Base-by-base conservation (phyloP, 495 filamentous ascomycete species). In the Tuber calosporum region DNA sequence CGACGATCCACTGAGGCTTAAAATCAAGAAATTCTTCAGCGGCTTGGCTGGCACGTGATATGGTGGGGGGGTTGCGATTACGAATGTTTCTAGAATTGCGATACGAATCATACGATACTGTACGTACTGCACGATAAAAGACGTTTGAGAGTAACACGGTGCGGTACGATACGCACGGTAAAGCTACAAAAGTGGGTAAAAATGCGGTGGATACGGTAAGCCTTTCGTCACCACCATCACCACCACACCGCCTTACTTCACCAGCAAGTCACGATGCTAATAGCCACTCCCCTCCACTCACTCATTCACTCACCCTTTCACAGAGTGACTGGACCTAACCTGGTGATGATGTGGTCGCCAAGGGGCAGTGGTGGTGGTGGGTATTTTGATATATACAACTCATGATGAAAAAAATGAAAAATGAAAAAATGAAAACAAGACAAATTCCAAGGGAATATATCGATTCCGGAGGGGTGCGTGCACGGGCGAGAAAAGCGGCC, bases 351-450 rank as follows among this genome's bases (percentile, higher is more conserved):
- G 17, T 17, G 53, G 30, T 26, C 30, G 53, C 53, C 53, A 62
- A 30, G 53, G 53, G n/a, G 45, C 22, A n/a, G 45, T 30, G n/a
- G 53, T 62, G 53, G 11, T 62, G 53, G n/a, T 17, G 53, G 53
- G 53, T 62, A 62, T 62, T 62, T 30, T 62, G 53, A 26, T 62
- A 62, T 62, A 17, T 62, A 62, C 53, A 62, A 62, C 53, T 62
- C 53, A 62, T n/a, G 53, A 62, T 26, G 26, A 4, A 30, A 30
- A 62, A 30, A 53, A 48, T 4, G 11, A 53, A 13, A 17, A 62
- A 30, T 30, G 2, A 62, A 62, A 62, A 53, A 40, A 9, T 9
- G 42, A 43, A 43, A 15, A 43, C 42, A 19, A 1, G n/a, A 15
- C 53, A 30, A 30, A 62, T 62, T 30, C 53, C n/a, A 30, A 62